Base-by-base conservation (phyloP, 805 yeast species). In the Wickerhamiella spandovensis region DNA sequence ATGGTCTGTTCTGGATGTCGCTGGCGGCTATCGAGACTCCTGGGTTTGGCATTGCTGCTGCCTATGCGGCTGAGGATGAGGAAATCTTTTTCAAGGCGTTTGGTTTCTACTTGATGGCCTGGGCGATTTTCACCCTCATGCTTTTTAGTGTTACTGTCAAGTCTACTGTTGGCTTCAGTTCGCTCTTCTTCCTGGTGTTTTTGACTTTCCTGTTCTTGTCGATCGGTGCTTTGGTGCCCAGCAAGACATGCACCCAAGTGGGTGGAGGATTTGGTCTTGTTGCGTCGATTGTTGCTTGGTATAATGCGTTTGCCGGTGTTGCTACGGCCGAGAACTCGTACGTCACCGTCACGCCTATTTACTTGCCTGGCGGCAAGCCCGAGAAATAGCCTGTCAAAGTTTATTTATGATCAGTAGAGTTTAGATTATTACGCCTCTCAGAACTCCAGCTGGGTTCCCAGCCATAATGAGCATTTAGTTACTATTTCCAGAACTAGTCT, bases 1-100 rank as follows among this genome's bases (percentile, higher is more conserved):
- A 37, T 52, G 85, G 81, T 43, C 82, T 79, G 0, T 81, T 79
- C 64, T 80, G 85, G 85, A 72, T 77, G 67, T 66, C 79, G 13
- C 78, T 72, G 65, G 83, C 76, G 50, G 82, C 81, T 5, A 71
- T 80, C 49, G 61, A 61, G 49, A 72, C 76, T 48, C 74, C 75
- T 9, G 67, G 73, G 57, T 78, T 78, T 60, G 77, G 77, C 18
- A 73, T 79, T 32, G 62, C 57, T 1, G 66, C 67, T 0, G 72
- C 73, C 1, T 71, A 76, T 55, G 65, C 62, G 38, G 60, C 57
- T 15, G 62, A 61, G 13, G 48, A 46, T 10, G 8, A 18, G 20
- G 63, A 58, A 13, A 13, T 17, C 8, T 53, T 63, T 25, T 57
- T 53, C 28, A 68, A 73, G 55, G 85, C 82, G 1, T 59, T 80